Percentiles rank a stretch among this genome's conserved stretches.
Conservation (phyloP, 306 rosid species). For the Citrullus mucosospermus region DNA sequence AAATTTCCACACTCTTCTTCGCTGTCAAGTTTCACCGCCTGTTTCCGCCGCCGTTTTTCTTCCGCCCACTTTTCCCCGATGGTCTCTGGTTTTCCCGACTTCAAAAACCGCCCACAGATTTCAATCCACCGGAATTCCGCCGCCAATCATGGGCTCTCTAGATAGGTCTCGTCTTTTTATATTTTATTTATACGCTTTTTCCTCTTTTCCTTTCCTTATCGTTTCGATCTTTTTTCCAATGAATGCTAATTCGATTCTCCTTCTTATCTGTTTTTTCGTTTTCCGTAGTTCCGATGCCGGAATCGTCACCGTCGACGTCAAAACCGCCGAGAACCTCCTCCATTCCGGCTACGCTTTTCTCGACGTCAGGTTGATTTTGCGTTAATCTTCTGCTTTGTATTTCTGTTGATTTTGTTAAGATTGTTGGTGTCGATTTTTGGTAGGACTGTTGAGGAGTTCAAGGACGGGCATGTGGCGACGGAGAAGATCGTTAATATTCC, state of each 20-base stretch:
- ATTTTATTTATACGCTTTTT: background rate
- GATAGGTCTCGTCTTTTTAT: constrained; percentile 14
- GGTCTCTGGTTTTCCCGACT: constrained; percentile 13
- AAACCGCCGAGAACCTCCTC: constrained; percentile 36
- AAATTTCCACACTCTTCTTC: background rate
- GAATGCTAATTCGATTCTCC: constrained; percentile 16
- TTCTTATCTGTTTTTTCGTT: constrained; percentile 16
- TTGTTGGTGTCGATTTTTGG: background rate
- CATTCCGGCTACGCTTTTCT: constrained; percentile 49
- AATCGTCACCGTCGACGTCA: constrained; percentile 55
- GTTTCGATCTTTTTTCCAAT: constrained; percentile 1
- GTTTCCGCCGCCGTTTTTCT: background rate
- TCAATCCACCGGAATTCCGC: background rate
- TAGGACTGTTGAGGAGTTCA: constrained; percentile 72
- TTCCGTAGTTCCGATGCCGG: constrained; percentile 27
- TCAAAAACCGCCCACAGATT: background rate
- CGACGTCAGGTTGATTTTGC: constrained; percentile 52
- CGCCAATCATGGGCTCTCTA: constrained; percentile 20
- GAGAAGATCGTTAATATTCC: constrained; percentile 62
- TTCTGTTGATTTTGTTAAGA: background rate
- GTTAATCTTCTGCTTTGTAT: background rate
- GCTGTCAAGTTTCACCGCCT: background rate
- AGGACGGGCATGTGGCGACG: constrained; percentile 47
- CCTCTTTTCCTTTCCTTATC: background rate
- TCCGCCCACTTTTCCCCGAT: constrained; percentile 8